Conservation (phyloP, 768 basidiomycete species). For the Boletus vinaceobasis region DNA sequence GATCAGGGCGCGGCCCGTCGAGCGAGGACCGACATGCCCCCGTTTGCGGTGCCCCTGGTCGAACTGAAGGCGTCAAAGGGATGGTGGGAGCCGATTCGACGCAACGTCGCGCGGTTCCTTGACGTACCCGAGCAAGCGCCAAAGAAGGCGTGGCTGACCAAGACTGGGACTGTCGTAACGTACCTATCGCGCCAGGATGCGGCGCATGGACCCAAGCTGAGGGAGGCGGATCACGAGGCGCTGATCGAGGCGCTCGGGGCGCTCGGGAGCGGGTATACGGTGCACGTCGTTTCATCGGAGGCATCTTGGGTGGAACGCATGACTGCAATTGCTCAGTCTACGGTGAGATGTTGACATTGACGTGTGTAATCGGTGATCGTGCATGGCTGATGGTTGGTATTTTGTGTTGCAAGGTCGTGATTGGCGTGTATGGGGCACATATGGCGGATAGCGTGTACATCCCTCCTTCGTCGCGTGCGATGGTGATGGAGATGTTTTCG, state of each 20-base stretch:
- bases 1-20: constrained; percentile 66
- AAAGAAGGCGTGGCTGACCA: constrained; percentile 12
- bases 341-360: constrained; percentile 40
- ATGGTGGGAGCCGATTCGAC: constrained; percentile 70
- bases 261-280: constrained; percentile 54
- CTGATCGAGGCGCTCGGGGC: constrained; percentile 56
- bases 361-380: neutral
- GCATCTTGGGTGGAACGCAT: constrained; percentile 61
- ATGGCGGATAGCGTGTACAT: constrained; percentile 71
- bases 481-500: constrained; percentile 77
- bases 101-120: constrained; percentile 43
- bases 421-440: constrained; percentile 58
- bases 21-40: constrained; percentile 21
- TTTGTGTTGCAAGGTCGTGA: constrained; percentile 42
- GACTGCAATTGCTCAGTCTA: constrained; percentile 62
- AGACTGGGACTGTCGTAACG: constrained; percentile 51
- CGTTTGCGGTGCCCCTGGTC: constrained; percentile 41
- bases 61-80: constrained; percentile 41
- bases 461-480: constrained; percentile 54
- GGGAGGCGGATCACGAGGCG: constrained; percentile 51
- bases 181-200: constrained; percentile 66
- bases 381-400: neutral
- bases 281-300: constrained; percentile 50
- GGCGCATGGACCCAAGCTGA: constrained; percentile 46
- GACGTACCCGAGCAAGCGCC: constrained; percentile 26